A percentile compares a stretch with the other conserved stretches of the same genome.
phyloP scores from a whole-genome alignment of 352 stramenopile genomes.

The Globisporangium yorkense region DNA sequence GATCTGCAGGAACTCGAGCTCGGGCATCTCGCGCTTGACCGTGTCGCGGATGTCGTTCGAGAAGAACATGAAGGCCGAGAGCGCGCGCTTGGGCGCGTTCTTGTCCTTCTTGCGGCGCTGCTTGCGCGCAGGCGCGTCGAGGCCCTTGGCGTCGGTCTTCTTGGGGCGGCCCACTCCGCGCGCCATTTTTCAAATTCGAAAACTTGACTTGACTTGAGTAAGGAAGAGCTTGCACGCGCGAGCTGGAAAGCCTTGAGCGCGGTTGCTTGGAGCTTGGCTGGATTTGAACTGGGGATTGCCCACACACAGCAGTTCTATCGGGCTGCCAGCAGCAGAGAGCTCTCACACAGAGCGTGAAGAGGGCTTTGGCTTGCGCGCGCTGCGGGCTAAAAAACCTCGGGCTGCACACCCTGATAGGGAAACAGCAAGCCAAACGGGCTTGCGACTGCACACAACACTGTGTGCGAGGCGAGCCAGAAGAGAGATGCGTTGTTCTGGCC shows the following conservation, averaged over 20 bases:
- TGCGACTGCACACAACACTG: neutral
- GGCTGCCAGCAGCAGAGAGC: neutral
- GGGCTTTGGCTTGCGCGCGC: neutral
- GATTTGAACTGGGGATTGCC: constrained; percentile 56
- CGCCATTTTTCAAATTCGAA: constrained; percentile 44
- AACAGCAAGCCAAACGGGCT: constrained; percentile 1
- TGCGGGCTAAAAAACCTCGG: constrained; percentile 16
- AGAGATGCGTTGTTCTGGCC: constrained; percentile 1
- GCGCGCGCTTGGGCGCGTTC: constrained; percentile 85
- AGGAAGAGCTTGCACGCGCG: constrained; percentile 2
- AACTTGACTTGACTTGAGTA: constrained; percentile 20
- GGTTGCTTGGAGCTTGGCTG: constrained; percentile 28
- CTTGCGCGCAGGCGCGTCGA: constrained; percentile 61
- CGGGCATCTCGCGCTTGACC: constrained; percentile 85
- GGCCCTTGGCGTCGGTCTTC: constrained; percentile 39
- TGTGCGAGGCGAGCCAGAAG: constrained; percentile 1
- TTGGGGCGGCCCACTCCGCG: constrained; percentile 62
- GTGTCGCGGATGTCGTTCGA: constrained; percentile 86
- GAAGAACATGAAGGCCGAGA: constrained; percentile 92
- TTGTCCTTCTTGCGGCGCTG: constrained; percentile 90
- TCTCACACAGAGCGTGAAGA: too few relatives aligned
- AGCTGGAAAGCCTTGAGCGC: neutral
- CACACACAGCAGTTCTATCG: constrained; percentile 13
- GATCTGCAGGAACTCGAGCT: constrained; percentile 81
- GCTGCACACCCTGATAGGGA: constrained; percentile 5